Conservation (phyloP, 164 flowering plant genomes). For the Macadamia integrifolia region DNA sequence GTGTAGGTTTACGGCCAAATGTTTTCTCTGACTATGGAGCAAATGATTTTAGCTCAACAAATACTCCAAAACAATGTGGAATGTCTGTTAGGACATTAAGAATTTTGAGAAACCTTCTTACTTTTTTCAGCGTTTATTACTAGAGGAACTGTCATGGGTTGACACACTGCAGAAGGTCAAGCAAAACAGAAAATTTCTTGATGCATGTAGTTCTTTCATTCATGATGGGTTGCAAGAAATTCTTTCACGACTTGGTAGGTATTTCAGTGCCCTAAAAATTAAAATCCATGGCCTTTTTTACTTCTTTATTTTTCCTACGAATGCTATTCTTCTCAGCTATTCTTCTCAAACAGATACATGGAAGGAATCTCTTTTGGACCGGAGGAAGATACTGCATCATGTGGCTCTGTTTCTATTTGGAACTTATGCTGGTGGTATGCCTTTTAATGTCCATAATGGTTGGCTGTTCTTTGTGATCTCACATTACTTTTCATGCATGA, state of each 20-base stretch:
- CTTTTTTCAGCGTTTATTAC: conserved; percentile 19
- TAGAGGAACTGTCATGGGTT: conserved; percentile 19
- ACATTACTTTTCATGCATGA: neutral
- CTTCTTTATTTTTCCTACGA: conserved; percentile 6
- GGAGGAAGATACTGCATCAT: conserved; percentile 16
- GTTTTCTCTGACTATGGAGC: neutral
- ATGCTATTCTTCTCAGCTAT: neutral
- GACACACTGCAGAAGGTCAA: conserved; percentile 20
- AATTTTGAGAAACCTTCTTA: neutral
- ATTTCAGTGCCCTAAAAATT: neutral
- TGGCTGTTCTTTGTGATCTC: neutral
- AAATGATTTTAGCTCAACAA: neutral
- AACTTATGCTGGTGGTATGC: conserved; percentile 18
- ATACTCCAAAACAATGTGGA: too few relatives aligned
- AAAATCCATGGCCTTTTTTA: neutral
- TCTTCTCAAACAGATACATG: conserved; percentile 19
- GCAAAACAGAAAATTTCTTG: conserved; percentile 20
- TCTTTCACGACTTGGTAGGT: conserved; percentile 18
- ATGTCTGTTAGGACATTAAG: neutral
- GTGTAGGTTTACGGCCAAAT: neutral
- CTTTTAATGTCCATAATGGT: neutral
- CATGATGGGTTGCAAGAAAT: conserved; percentile 18
- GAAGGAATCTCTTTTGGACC: conserved; percentile 26
- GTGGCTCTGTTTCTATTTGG: conserved; percentile 21
- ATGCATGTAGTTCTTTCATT: conserved; percentile 18